These are phyloP conservation scores for Eurotiales sp. DNA, from an alignment of 2,329 filamentous ascomycete genomes.

Conservation along the genomic window DNA sequence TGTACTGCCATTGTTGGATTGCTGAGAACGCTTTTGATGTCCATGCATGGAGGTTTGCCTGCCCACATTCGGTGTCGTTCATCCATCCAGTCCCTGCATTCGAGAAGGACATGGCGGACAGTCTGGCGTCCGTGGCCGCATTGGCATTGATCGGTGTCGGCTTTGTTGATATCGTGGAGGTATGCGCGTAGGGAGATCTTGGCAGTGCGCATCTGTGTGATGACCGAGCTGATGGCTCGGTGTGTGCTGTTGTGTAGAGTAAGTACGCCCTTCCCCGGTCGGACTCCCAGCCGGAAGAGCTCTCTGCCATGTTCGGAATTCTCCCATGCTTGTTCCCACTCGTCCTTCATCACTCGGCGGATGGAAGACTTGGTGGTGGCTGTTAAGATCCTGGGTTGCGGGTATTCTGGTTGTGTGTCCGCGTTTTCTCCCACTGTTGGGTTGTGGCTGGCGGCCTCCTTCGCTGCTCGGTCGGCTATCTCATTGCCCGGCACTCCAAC, in stretches of 20 bases:
- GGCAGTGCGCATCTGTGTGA: conserved; percentile 22
- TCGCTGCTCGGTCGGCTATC: conserved; percentile 14
- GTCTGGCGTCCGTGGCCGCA: conserved; percentile 1
- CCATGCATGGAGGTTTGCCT: conserved; percentile 4
- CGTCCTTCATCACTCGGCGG: conserved; percentile 18
- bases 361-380: conserved; percentile 13
- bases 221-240: conserved; percentile 21
- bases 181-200: conserved; percentile 21
- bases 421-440: not conserved
- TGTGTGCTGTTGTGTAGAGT: conserved; percentile 15
- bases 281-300: conserved; percentile 19
- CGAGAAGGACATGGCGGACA: not conserved
- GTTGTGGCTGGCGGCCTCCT: not conserved
- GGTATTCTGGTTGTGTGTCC: not conserved
- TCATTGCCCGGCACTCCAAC: conserved; percentile 16
- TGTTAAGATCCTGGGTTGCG: not conserved
- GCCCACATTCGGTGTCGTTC: not conserved
- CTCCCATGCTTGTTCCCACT: conserved; percentile 21
- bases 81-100: not conserved
- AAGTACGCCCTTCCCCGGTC: conserved; percentile 18
- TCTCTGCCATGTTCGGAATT: conserved; percentile 20
- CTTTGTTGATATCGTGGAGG: conserved; percentile 1
- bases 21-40: conserved; percentile 32
- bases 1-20: conserved; percentile 29
- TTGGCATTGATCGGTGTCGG: conserved; percentile 4